These are phyloP conservation scores for Eimeria sp. DNA, from an alignment of 169 alveolate species.

Conservation along the genomic window DNA sequence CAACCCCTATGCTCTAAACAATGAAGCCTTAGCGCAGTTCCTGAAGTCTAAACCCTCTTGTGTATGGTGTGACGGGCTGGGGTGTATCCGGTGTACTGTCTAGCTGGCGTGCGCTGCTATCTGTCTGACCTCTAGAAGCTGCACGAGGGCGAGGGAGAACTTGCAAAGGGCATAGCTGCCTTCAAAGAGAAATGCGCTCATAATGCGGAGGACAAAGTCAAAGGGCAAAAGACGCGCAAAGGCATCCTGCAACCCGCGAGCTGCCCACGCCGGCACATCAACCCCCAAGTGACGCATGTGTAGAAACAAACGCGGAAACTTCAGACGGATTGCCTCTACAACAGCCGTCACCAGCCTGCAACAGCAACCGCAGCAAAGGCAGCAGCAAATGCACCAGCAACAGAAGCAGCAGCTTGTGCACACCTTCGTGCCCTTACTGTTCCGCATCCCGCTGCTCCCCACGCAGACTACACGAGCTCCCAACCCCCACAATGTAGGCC, in stretches of 20 bases:
- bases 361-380: neutral
- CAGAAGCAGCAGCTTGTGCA: neutral
- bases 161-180: conserved; percentile 77
- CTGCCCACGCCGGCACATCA: conserved; percentile 82
- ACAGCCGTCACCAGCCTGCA: conserved; percentile 76
- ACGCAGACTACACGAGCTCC: too few relatives aligned
- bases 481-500: too few relatives aligned
- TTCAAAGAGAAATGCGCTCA: conserved; percentile 70
- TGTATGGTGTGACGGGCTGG: neutral
- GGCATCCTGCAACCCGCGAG: conserved; percentile 82
- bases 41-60: neutral
- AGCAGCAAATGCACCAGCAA: neutral
- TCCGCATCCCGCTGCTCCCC: neutral
- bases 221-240: conserved; percentile 80
- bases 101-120: neutral
- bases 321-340: conserved; percentile 60
- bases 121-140: conserved; percentile 64
- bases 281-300: conserved; percentile 80
- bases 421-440: neutral
- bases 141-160: conserved; percentile 74
- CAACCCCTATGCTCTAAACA: neutral
- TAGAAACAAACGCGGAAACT: conserved; percentile 52
- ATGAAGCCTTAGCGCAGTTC: neutral
- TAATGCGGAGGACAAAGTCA: conserved; percentile 71
- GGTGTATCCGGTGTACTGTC: neutral